These are phyloP conservation scores for Trifolium repens DNA, from an alignment of 306 rosid genomes.

Conservation along the genomic window DNA sequence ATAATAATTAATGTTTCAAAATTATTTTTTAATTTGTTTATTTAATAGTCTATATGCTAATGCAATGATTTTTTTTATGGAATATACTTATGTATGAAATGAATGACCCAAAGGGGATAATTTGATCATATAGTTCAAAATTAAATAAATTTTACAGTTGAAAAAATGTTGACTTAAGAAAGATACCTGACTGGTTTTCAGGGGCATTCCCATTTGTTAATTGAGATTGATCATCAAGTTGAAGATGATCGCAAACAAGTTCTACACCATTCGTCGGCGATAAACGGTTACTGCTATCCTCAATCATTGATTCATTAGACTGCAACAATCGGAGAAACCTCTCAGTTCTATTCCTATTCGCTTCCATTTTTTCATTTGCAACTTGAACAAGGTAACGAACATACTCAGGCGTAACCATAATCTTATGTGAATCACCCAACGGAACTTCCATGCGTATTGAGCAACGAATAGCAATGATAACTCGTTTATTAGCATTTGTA, in stretches of 20 bases:
- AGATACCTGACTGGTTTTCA: conserved; percentile 56
- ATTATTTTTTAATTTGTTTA: too few species aligned
- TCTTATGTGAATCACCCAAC: conserved; percentile 57
- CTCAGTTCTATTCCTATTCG: conserved; percentile 73
- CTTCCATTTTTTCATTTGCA: conserved; percentile 87
- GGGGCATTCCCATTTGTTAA: conserved; percentile 38
- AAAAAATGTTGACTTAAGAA: neutral
- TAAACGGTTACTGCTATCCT: neutral
- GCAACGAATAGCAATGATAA: conserved; percentile 89
- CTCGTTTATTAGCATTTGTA: conserved; percentile 72
- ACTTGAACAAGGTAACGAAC: conserved; percentile 67
- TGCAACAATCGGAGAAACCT: conserved; percentile 62
- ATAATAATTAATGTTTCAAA: neutral
- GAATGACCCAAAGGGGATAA: too few species aligned
- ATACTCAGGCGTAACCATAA: conserved; percentile 76
- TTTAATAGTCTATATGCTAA: neutral
- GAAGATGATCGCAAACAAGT: conserved; percentile 34
- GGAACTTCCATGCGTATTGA: conserved; percentile 88
- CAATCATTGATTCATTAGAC: conserved; percentile 34
- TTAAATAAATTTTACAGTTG: conserved; percentile 1
- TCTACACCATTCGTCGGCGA: conserved; percentile 7
- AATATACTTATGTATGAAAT: too few species aligned
- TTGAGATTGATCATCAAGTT: conserved; percentile 40
- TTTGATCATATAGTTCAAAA: neutral
- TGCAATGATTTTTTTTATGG: too few species aligned